phyloP scores from a whole-genome alignment of 805 yeast genomes.

The Groenewaldozyma tartarivorans region DNA sequence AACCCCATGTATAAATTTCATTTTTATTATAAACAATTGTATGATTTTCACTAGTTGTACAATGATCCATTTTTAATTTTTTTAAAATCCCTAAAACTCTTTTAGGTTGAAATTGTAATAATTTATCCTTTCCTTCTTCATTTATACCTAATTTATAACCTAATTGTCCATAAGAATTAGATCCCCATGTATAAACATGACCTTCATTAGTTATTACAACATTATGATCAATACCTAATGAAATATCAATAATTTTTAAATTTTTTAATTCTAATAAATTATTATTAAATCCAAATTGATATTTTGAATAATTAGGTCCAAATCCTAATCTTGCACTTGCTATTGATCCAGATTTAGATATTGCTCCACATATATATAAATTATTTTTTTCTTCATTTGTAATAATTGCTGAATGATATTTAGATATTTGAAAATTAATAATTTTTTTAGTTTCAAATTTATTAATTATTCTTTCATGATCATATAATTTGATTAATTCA shows the following conservation, averaged over 20 bases:
- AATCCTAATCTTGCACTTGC: constrained; percentile 67
- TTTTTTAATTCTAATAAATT: constrained; percentile 31
- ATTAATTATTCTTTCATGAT: constrained; percentile 12
- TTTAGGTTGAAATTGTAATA: constrained; percentile 29
- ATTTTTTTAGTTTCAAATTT: constrained; percentile 35
- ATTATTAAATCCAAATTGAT: constrained; percentile 34
- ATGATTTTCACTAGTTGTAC: constrained; percentile 60
- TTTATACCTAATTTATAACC: constrained; percentile 37
- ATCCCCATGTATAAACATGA: constrained; percentile 72
- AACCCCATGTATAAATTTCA: constrained; percentile 61
- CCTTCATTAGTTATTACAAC: constrained; percentile 45
- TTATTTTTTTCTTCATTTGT: constrained; percentile 41
- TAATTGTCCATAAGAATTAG: constrained; percentile 55
- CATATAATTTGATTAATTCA: constrained; percentile 29
- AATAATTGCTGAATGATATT: constrained; percentile 49
- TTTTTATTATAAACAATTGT: constrained; percentile 47
- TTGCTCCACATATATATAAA: constrained; percentile 55
- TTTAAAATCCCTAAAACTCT: constrained; percentile 34
- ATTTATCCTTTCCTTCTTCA: constrained; percentile 26
- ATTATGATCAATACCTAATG: constrained; percentile 59
- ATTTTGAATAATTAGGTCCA: constrained; percentile 24
- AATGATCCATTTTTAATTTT: constrained; percentile 32
- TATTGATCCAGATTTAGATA: constrained; percentile 17
- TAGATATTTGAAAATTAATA: constrained; percentile 43
- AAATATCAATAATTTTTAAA: constrained; percentile 30